phyloP scores from a whole-genome alignment of 371 early-diverging fungal species.

The Mucor velutinosus region DNA sequence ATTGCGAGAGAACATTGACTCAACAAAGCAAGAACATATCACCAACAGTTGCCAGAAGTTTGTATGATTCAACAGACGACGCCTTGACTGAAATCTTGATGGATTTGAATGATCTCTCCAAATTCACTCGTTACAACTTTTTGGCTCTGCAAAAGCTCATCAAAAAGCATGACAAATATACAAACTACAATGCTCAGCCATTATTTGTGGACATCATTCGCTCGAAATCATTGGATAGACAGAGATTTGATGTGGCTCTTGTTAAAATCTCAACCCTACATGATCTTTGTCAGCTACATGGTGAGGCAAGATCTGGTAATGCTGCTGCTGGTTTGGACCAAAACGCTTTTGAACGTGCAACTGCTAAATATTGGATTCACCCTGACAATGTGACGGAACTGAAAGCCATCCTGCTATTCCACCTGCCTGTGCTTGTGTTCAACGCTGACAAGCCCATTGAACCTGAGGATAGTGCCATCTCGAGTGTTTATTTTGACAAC shows the following conservation, averaged over 20 bases:
- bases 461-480: conserved; percentile 84
- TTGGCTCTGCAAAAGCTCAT: conserved; percentile 93
- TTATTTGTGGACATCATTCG: conserved; percentile 36
- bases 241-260: conserved; percentile 81
- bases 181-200: conserved; percentile 21
- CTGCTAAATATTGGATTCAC: conserved; percentile 98
- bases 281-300: conserved; percentile 82
- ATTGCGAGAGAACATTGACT: conserved; percentile 59
- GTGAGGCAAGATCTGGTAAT: conserved; percentile 55
- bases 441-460: conserved; percentile 70
- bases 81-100: conserved; percentile 78
- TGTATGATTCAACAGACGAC: conserved; percentile 65
- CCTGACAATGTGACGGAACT: conserved; percentile 97
- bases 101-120: conserved; percentile 89
- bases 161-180: conserved; percentile 79
- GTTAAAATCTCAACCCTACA: conserved; percentile 87
- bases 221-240: conserved; percentile 36
- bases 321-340: conserved; percentile 65
- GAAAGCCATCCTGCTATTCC: conserved; percentile 88
- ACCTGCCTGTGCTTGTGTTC: conserved; percentile 95
- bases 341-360: conserved; percentile 80
- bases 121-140: conserved; percentile 94
- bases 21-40: conserved; percentile 31
- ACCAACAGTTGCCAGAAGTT: conserved; percentile 15
- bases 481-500: conserved; percentile 97